Evolutionary conservation across 768 basidiomycete species (phyloP).

Genomic region (Termitomyces sp.): DNA sequence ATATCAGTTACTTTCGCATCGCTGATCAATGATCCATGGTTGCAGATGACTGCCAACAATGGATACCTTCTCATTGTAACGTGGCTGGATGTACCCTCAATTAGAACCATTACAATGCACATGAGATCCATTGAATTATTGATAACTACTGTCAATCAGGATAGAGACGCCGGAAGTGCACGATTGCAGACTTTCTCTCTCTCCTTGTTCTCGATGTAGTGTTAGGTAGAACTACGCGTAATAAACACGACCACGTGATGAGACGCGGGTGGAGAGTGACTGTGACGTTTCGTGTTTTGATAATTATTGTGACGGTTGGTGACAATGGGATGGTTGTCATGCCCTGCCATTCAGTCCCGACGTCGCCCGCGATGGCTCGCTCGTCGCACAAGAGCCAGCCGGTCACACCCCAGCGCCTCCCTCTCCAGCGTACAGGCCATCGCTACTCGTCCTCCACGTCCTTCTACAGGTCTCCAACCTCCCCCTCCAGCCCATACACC

Average conservation of each 20-base stretch:
- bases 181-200: no score
- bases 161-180: background rate
- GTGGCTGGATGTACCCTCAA: background rate
- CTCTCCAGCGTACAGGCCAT: constrained; percentile 39
- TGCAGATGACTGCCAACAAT: background rate
- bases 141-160: background rate
- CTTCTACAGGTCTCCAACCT: constrained; percentile 55
- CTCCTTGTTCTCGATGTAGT: no score
- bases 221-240: background rate
- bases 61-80: background rate
- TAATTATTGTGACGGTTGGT: constrained; percentile 9
- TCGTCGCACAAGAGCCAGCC: constrained; percentile 40
- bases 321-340: constrained; percentile 20
- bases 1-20: background rate
- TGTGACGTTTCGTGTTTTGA: constrained; percentile 17
- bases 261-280: constrained; percentile 17
- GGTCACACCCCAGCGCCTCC: constrained; percentile 63
- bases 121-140: background rate
- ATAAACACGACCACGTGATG: constrained; percentile 18
- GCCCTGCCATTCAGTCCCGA: constrained; percentile 37
- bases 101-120: background rate
- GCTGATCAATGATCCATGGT: background rate
- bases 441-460: constrained; percentile 39
- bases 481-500: constrained; percentile 67
- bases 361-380: constrained; percentile 44